Conservation (phyloP, 352 stramenopile species). For the Pythium guiyangense region DNA sequence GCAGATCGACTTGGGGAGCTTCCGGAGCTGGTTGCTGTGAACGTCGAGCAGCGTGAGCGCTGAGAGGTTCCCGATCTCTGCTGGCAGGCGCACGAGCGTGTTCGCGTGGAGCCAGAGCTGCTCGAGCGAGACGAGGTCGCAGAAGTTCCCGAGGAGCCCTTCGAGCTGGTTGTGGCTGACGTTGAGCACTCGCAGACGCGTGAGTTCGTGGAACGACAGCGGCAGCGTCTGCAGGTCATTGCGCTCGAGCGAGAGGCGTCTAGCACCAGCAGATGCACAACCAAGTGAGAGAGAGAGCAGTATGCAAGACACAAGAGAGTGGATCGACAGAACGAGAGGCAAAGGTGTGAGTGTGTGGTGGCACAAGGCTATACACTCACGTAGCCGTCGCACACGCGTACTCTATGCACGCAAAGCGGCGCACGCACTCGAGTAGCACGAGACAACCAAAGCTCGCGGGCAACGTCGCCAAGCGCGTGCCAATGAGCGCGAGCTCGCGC, state of each 20-base stretch:
- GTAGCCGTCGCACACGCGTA: not conserved
- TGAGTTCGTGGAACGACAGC: constrained; percentile 47
- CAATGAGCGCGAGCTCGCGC: constrained; percentile 31
- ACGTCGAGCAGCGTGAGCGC: constrained; percentile 36
- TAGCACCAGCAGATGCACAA: constrained; percentile 3
- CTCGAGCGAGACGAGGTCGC: constrained; percentile 30
- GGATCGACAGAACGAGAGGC: not conserved
- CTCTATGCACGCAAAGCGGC: not conserved
- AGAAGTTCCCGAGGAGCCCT: constrained; percentile 48
- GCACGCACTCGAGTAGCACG: constrained; percentile 36
- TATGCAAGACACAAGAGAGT: too few relatives aligned
- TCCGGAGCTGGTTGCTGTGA: constrained; percentile 30
- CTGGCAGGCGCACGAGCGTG: constrained; percentile 6
- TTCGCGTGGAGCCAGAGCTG: constrained; percentile 30
- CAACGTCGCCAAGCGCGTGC: constrained; percentile 25
- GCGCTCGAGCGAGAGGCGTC: constrained; percentile 38
- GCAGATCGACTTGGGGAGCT: constrained; percentile 44
- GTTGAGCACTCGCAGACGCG: constrained; percentile 28
- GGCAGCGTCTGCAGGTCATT: constrained; percentile 53
- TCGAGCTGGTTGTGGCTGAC: constrained; percentile 41
- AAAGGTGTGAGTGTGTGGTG: not conserved
- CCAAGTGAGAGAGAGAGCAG: not conserved
- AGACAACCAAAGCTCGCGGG: constrained; percentile 53
- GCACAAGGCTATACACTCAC: too few relatives aligned
- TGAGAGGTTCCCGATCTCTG: constrained; percentile 28